Evolutionary conservation across 805 yeast genomes (phyloP), one percentile per base, ranked within the genome.

Genomic region (Martiniozyma abietophila): DNA sequence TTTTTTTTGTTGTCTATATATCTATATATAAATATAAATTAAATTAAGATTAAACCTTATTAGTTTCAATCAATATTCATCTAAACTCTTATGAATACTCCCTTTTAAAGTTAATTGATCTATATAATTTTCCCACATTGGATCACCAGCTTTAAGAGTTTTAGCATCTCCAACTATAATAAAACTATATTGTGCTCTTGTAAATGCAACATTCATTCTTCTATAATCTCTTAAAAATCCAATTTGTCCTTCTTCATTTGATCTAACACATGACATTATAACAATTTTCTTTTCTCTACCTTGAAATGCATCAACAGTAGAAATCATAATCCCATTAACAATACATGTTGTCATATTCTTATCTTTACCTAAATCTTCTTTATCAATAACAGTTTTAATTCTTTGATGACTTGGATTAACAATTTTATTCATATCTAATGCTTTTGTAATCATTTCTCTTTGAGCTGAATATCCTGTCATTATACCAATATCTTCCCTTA

Each of bases 261-360:
- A 71, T 47, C 96, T 67, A 21, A 85, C 95, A 49, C 92, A 74
- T 3, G 92, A 75, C 40, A 85, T 62, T 16, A 86, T 68, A 25
- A 85, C 78, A 38, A 76, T 78, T 48, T 81, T 86, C 58, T 83
- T 85, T 49, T 84, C 95, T 47, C 94, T 67, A 20, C 95, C 95
- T 58, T 85, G 95, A 61, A 85, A 85, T 2, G 95, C 92, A 56
- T 85, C 96, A n/a, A 85, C 80, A 0, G 84, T 56, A 11, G 71
- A 65, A 44, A 72, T 59, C 58, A 67, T 60, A 12, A 69, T 51
- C 4, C 66, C 69, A 34, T 64, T 61, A 25, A 69, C 53, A 27
- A 44, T 46, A 43, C 71, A 74, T 34, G 71, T 65, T 3, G 72
- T 69, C 10, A 64, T 61, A 14, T 45, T 49, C 21, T 48, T 51